Base-by-base conservation (phyloP, 1,284 basidiomycete species). In the Papiliotrema terrestris region DNA sequence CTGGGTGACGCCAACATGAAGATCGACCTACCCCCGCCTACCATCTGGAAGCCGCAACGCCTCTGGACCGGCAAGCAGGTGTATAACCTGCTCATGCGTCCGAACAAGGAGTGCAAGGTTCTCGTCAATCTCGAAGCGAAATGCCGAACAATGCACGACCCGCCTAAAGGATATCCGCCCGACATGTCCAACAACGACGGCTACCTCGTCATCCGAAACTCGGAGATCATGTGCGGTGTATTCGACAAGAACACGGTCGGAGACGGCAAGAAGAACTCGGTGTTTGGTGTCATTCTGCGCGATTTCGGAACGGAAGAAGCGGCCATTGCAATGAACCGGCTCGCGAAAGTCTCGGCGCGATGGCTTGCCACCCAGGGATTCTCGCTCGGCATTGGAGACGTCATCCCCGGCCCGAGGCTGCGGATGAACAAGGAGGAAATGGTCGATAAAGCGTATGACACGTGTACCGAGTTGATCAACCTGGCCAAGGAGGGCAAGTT, bases 231-330 rank as follows among this genome's bases (percentile, higher is more conserved):
- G 91, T 98, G 95, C 69, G 96, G 96, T 49, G 90, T 95, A 9
- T 96, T 98, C 84, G 96, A 99, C 80, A 99, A 99, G 80, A 91
- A 91, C 20, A 98, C 93, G 0, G 90, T 98, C 5, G 96, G 96
- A 55, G 91, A 92, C 68, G 96, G 96, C 53, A 98, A 98, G 83
- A 98, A 98, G 82, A 98, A 97, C 74, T 97, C 92, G 2, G 91
- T 99, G 37, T 99, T 98, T 68, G 95, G 95, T 60, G 91, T 98
- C 49, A 97, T 99, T 66, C 84, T 98, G 78, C 84, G 96, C 57
- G 96, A 99, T 76, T 98, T 96, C 74, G 96, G 96, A 8, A 84
- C 91, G 1, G 87, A 97, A 69, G 93, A 93, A 72, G 95, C 96
- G 0, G 91, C 94, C 0, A 82, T 84, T 26, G 94, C 94, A 15